These are phyloP conservation scores for Theileria luwenshuni DNA, from an alignment of 169 alveolate genomes.

Conservation along the genomic window DNA sequence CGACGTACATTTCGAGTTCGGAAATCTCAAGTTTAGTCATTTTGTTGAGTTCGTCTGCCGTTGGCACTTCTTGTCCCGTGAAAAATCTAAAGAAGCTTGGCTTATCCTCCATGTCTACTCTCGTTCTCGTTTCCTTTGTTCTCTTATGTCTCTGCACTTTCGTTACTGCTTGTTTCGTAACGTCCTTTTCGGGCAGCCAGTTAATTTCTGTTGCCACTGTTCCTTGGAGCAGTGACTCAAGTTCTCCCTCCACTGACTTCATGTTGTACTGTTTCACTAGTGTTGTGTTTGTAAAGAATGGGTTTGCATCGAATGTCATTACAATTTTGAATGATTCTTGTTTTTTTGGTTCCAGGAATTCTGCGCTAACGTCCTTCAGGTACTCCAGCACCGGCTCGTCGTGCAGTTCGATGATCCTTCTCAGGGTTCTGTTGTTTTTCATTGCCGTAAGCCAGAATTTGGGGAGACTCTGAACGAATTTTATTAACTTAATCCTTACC, in stretches of 20 bases:
- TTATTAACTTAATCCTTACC: slow-evolving; percentile 14
- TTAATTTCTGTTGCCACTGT: slow-evolving; percentile 80
- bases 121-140: slow-evolving; percentile 76
- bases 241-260: slow-evolving; percentile 80
- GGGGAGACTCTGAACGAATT: slow-evolving; percentile 67
- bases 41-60: slow-evolving; percentile 50
- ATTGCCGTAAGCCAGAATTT: slow-evolving; percentile 80
- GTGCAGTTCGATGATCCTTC: slow-evolving; percentile 74
- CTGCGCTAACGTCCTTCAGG: slow-evolving; percentile 75
- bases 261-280: slow-evolving; percentile 78
- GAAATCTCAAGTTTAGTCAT: slow-evolving; percentile 76
- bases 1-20: slow-evolving; percentile 79
- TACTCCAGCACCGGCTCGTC: slow-evolving; percentile 80
- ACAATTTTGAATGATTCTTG: slow-evolving; percentile 77
- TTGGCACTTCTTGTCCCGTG: slow-evolving; percentile 72
- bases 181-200: slow-evolving; percentile 80
- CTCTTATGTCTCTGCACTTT: slow-evolving; percentile 75
- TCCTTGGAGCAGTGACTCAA: slow-evolving; percentile 79
- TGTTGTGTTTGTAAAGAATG: slow-evolving; percentile 74
- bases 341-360: slow-evolving; percentile 74
- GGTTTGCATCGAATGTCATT: slow-evolving; percentile 76
- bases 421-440: slow-evolving; percentile 76
- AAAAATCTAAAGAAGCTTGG: slow-evolving; percentile 81
- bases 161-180: slow-evolving; percentile 74
- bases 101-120: slow-evolving; percentile 75